Evolutionary conservation across 129 eudicot genomes (phyloP), one percentile per base, ranked within the genome.

Genomic region (Heracleum sosnowskyi): DNA sequence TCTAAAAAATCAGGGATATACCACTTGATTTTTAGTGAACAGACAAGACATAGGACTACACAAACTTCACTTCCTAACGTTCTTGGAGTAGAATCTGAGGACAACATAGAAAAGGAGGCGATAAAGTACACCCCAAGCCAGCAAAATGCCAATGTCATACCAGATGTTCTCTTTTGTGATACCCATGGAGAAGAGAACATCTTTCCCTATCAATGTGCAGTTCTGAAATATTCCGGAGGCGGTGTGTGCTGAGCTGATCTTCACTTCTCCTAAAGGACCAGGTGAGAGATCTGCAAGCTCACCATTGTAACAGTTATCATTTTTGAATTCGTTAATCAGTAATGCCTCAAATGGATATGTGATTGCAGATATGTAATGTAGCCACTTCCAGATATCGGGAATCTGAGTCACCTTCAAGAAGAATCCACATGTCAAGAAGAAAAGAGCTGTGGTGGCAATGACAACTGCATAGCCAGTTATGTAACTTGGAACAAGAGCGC

Each of bases 401-500:
- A 91, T 91, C 11, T 89, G 89, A 0, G 97, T 86, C 20, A 79
- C 86, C 77, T 91, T 91, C 69, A 91, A 62, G 87, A 91, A 91
- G 81, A 91, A 91, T 2, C 97, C 97, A 62, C 97, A 91, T 2
- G 92, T 91, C 76, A 91, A 72, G 89, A 91, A 91, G 90, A 91
- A 91, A 69, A 91, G 88, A 22, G 97, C 97, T 2, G 97, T 91
- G 11, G 97, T 91, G 55, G 97, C 97, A 71, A 91, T 91, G 57
- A 89, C 92, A 4, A 89, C 81, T 15, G 94, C 94, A 33, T 89
- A 89, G 0, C 97, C 94, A 0, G 97, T 91, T 84, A 91, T 91
- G 89, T 91, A 89, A 72, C 97, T 89, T 0, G 97, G 97, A 18
- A 91, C 97, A 62, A 91, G 73, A 26, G 97, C 90, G 47, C 97